Conservation (phyloP, 2,329 filamentous ascomycete species). For the Byssochlamys sp. region DNA sequence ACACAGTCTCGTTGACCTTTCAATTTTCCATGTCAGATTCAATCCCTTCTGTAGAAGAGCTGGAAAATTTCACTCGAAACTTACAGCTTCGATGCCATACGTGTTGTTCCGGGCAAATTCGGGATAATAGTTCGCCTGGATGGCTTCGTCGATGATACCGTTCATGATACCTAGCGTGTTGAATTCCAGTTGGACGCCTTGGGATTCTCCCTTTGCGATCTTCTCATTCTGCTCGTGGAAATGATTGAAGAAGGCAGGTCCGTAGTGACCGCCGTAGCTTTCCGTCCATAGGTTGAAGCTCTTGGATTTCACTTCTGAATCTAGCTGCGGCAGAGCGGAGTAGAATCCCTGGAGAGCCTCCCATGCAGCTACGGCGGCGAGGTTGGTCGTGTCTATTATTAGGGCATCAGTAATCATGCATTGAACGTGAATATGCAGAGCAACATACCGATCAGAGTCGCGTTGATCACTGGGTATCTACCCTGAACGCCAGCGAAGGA, state of each 20-base stretch:
- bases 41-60: not conserved
- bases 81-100: conserved; percentile 41
- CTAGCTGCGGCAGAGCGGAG: conserved; percentile 39
- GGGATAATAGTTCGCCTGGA: conserved; percentile 43
- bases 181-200: conserved; percentile 44
- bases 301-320: conserved; percentile 41
- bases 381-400: conserved; percentile 43
- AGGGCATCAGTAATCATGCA: not conserved
- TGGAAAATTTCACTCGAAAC: conserved; percentile 4
- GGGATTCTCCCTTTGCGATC: conserved; percentile 41
- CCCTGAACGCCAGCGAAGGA: conserved; percentile 35
- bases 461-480: conserved; percentile 42
- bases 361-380: conserved; percentile 48
- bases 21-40: not conserved
- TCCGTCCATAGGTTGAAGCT: conserved; percentile 54
- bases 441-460: conserved; percentile 32
- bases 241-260: conserved; percentile 47
- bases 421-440: not conserved
- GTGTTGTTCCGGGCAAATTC: conserved; percentile 48
- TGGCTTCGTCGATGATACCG: conserved; percentile 46
- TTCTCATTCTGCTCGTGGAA: conserved; percentile 50
- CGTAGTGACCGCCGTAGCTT: conserved; percentile 44
- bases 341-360: conserved; percentile 49
- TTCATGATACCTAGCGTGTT: conserved; percentile 48
- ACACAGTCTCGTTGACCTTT: conserved; percentile 48